Conservation (phyloP, 768 basidiomycete species). For the Cystoderma amianthinum region DNA sequence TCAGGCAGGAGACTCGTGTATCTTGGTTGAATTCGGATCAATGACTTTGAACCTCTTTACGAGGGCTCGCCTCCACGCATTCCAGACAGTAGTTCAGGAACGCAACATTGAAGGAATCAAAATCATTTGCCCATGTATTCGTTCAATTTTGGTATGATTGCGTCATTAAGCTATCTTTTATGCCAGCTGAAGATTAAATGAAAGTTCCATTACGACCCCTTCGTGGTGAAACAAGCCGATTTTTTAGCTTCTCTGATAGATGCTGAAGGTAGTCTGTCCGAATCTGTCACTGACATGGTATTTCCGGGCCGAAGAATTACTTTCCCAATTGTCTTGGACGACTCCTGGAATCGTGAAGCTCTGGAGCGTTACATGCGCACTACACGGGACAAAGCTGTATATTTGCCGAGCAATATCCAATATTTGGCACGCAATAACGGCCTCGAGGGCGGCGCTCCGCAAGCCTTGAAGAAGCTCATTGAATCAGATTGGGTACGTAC, state of each 20-base stretch:
- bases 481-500: constrained; percentile 40
- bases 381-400: constrained; percentile 49
- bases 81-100: constrained; percentile 31
- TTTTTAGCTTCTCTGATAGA: constrained; percentile 35
- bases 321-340: constrained; percentile 59
- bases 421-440: constrained; percentile 63
- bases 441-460: constrained; percentile 31
- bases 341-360: constrained; percentile 49
- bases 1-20: constrained; percentile 57
- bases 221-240: constrained; percentile 28
- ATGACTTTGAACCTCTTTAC: constrained; percentile 45
- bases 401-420: constrained; percentile 63
- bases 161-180: neutral
- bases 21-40: constrained; percentile 56
- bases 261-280: constrained; percentile 30
- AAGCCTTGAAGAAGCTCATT: constrained; percentile 38
- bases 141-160: constrained; percentile 48
- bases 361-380: constrained; percentile 50
- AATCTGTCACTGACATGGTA: constrained; percentile 26
- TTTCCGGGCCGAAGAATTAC: constrained; percentile 48
- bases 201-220: constrained; percentile 47
- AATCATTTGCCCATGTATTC: constrained; percentile 44
- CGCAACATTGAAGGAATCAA: constrained; percentile 26
- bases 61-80: constrained; percentile 52
- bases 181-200: neutral